phyloP scores from a whole-genome alignment of 805 yeast species.

The Trichomonascus vanleenenianus region DNA sequence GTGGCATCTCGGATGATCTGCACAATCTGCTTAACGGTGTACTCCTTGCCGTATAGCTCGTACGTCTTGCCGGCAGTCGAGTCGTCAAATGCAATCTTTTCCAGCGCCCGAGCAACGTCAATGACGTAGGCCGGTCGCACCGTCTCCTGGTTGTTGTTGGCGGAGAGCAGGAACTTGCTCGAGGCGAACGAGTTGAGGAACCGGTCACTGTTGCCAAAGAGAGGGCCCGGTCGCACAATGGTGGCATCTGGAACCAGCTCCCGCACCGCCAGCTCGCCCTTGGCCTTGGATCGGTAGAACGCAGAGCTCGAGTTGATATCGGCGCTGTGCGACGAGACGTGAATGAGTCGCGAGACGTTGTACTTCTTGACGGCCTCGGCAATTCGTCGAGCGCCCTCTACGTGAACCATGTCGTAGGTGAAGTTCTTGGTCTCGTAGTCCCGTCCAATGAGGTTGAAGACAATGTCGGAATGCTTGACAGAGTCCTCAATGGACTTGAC shows the following conservation, averaged over 20 bases:
- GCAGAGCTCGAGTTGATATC: conserved; percentile 56
- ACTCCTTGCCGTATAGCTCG: conserved; percentile 66
- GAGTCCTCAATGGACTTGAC: conserved; percentile 65
- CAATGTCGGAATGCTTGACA: conserved; percentile 75
- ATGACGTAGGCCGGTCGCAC: conserved; percentile 65
- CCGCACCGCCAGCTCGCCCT: conserved; percentile 64
- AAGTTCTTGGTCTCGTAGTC: conserved; percentile 73
- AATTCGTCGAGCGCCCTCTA: conserved; percentile 70
- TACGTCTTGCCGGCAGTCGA: conserved; percentile 67
- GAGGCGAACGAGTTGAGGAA: conserved; percentile 55
- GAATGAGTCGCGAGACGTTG: conserved; percentile 66
- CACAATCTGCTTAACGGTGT: conserved; percentile 55
- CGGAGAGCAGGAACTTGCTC: conserved; percentile 53
- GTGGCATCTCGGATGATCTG: conserved; percentile 62
- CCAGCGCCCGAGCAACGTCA: conserved; percentile 75
- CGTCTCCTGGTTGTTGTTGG: conserved; percentile 54
- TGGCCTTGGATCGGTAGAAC: conserved; percentile 73
- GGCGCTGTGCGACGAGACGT: conserved; percentile 75
- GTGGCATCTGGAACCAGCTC: conserved; percentile 68
- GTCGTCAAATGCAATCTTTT: conserved; percentile 73
- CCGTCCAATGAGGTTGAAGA: conserved; percentile 70
- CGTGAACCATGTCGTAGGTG: conserved; percentile 73
- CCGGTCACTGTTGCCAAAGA: conserved; percentile 68
- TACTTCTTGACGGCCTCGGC: conserved; percentile 63
- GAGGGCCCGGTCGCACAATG: conserved; percentile 77